phyloP scores from a whole-genome alignment of 2,329 filamentous ascomycete genomes.

The Fusarium domesticum region DNA sequence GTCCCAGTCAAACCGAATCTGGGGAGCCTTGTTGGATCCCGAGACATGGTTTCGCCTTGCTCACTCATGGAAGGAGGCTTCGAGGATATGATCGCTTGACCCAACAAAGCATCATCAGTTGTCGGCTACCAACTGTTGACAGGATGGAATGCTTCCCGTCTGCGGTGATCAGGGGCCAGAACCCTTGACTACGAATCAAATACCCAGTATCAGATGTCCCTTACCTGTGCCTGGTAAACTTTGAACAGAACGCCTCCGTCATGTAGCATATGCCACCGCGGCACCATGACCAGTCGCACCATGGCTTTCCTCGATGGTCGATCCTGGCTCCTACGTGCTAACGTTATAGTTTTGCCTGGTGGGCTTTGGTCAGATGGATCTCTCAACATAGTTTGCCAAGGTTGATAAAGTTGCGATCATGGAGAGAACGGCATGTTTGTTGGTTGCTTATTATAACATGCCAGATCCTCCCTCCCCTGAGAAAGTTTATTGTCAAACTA shows the following conservation, averaged over 20 bases:
- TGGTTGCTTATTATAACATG: no score
- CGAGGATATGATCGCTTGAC: no score
- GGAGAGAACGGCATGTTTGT: background rate
- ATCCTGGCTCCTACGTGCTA: slow-evolving; percentile 1
- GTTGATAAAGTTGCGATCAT: slow-evolving; percentile 4
- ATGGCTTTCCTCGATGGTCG: slow-evolving; percentile 6
- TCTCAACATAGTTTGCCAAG: slow-evolving; percentile 6
- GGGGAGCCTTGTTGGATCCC: no score
- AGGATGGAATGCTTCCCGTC: background rate
- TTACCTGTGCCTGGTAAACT: no score
- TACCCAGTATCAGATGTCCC: no score
- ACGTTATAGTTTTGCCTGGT: slow-evolving; percentile 17
- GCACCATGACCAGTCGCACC: slow-evolving; percentile 5
- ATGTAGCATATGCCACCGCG: background rate
- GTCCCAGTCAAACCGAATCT: no score
- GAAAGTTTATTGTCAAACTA: no score
- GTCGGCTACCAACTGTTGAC: slow-evolving; percentile 6
- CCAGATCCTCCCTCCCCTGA: no score
- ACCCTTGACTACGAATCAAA: background rate
- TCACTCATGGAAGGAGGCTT: no score
- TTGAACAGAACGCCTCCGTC: no score
- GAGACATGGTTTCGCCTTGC: no score
- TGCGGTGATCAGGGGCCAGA: slow-evolving; percentile 11
- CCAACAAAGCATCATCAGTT: no score
- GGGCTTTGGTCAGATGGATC: slow-evolving; percentile 6